Base-by-base conservation (phyloP, 2,329 filamentous ascomycete species). In the Pestalotiopsis sp. region DNA sequence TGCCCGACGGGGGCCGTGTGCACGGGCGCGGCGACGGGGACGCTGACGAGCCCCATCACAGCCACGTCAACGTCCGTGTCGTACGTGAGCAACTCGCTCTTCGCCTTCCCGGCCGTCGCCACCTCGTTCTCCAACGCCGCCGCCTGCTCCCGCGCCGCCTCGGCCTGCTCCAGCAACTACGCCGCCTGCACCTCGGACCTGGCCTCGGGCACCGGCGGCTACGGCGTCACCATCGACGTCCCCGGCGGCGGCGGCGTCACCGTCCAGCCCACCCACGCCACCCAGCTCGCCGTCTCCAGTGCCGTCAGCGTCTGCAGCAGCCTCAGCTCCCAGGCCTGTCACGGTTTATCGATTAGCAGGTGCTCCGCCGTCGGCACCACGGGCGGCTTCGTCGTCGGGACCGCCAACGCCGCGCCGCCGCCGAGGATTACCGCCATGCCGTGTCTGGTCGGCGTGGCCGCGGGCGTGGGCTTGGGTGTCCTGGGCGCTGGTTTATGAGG, bases 31-130 rank as follows among this genome's bases (percentile, higher is more conserved):
- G 86, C 85, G n/a, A 80, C 82, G 2, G 76, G 80, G 11, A 78
- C 78, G 13, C 75, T 77, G 38, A 72, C 79, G 27, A 70, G 80
- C 13, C 81, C 82, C 3, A 77, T 78, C 41, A 20, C 27, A 1
- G 45, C 45, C 45, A 52, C 45, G 6, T 52, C 45, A 1, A 58
- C 64, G 3, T 14, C 79, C 1, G 80, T 81, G 23, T 87, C 87
- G 41, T 89, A 83, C 74, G 87, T 90, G 20, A 78, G 83, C 57
- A 90, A 91, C 75, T 72, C 80, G 31, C 90, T 86, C 77, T 91
- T 90, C 76, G 83, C 86, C 12, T 91, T 90, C 76, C 89, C 89
- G 1, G 87, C 87, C 73, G 83, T 89, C 65, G 79, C 82, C 61
- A 88, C 85, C 1, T 83, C 82, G 13, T 89, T 88, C 70, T 75